Percentiles rank a stretch among this genome's conserved stretches.
phyloP scores from a whole-genome alignment of 1,139 yeast genomes.

The Yamadazyma songkhlaensis region DNA sequence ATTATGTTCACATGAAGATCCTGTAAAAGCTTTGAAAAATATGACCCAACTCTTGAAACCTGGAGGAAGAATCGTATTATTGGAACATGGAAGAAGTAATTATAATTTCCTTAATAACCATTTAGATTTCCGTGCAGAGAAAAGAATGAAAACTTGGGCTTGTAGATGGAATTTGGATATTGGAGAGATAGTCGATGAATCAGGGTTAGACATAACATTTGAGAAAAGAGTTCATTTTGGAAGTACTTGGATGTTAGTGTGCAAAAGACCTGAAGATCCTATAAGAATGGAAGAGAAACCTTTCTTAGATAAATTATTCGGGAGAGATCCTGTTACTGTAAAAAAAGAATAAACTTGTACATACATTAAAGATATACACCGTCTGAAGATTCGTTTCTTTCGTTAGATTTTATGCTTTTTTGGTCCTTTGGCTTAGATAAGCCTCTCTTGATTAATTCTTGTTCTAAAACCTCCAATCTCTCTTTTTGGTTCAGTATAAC shows the following conservation, averaged over 20 bases:
- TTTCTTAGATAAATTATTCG: conserved; percentile 42
- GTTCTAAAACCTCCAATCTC: conserved; percentile 20
- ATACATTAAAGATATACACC: conserved; percentile 7
- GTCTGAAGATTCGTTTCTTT: conserved; percentile 7
- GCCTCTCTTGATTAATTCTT: conserved; percentile 29
- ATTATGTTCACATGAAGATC: conserved; percentile 92
- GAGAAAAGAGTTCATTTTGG: conserved; percentile 85
- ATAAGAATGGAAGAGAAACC: conserved; percentile 41
- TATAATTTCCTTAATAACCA: conserved; percentile 76
- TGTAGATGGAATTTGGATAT: conserved; percentile 97
- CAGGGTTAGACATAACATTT: conserved; percentile 80
- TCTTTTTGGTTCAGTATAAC: conserved; percentile 29
- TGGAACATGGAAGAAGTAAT: conserved; percentile 90
- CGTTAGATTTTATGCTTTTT: conserved; percentile 4
- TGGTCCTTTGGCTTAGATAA: conserved; percentile 8
- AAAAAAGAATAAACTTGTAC: conserved; percentile 15
- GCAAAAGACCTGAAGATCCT: conserved; percentile 69
- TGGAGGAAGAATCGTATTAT: conserved; percentile 81
- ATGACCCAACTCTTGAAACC: conserved; percentile 75
- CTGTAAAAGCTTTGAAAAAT: conserved; percentile 74
- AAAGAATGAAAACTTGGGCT: conserved; percentile 90
- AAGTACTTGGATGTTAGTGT: conserved; percentile 85
- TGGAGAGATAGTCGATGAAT: conserved; percentile 76
- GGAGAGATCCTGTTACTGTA: conserved; percentile 30
- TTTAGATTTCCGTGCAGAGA: conserved; percentile 78